Conservation (phyloP, 805 yeast species). For the Scheffersomyces amazonensis region DNA sequence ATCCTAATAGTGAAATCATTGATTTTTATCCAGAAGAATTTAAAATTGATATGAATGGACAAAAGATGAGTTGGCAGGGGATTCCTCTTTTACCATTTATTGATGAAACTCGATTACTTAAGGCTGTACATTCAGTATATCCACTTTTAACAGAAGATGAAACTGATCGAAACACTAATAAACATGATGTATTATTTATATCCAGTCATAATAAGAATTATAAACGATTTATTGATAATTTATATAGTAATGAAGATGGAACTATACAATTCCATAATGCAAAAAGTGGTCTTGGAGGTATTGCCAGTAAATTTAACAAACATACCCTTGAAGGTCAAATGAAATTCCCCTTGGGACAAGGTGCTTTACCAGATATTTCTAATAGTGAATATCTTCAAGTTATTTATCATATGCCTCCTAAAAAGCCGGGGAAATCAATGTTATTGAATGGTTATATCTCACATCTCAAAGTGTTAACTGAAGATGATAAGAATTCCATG, state of each 20-base stretch:
- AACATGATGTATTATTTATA: slow-evolving; percentile 66
- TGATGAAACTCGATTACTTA: slow-evolving; percentile 72
- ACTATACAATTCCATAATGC: slow-evolving; percentile 44
- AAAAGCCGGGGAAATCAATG: slow-evolving; percentile 72
- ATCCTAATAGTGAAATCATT: slow-evolving; percentile 74
- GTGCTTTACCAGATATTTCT: slow-evolving; percentile 43
- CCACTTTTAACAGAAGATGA: slow-evolving; percentile 65
- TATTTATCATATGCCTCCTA: slow-evolving; percentile 60
- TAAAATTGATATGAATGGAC: slow-evolving; percentile 92
- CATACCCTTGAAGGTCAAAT: slow-evolving; percentile 35
- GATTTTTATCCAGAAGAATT: slow-evolving; percentile 91
- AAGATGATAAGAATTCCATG: slow-evolving; percentile 66
- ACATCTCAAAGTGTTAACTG: slow-evolving; percentile 56
- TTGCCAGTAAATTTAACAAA: slow-evolving; percentile 30
- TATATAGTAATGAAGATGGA: slow-evolving; percentile 39
- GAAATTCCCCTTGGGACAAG: slow-evolving; percentile 47
- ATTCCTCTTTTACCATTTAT: slow-evolving; percentile 87
- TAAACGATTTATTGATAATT: slow-evolving; percentile 26
- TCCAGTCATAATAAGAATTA: slow-evolving; percentile 60
- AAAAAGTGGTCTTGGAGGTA: slow-evolving; percentile 60
- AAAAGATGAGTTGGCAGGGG: slow-evolving; percentile 94
- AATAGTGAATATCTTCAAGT: slow-evolving; percentile 40
- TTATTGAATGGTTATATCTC: slow-evolving; percentile 75
- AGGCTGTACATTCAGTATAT: slow-evolving; percentile 66
- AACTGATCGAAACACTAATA: slow-evolving; percentile 62